Evolutionary conservation across 331 rosid genomes (phyloP), one percentile per base, ranked within the genome.

Genomic region (Acacia pycnantha): DNA sequence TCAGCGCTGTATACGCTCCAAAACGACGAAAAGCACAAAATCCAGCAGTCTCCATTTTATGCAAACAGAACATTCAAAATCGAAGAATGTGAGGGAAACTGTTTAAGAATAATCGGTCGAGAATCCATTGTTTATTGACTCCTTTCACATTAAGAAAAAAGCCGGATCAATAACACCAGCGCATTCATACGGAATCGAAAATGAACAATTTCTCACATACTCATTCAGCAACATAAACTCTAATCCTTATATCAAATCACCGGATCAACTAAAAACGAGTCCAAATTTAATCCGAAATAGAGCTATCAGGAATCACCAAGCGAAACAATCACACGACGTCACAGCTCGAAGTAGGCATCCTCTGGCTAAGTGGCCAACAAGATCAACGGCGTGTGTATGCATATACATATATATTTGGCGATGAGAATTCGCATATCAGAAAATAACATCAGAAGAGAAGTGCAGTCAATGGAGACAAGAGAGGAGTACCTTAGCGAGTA

Each of bases 401-500:
- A 3, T 2, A 21, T 19, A 54, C 12, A 54, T 54, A 0, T 21
- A 8, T 8, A n/a, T 6, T 16, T 27, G 0, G 27, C 15, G 11
- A 77, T 11, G 47, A 26, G 65, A 35, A 73, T 33, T 46, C 16
- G 4, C 71, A 13, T 27, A 44, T 18, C 26, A 27, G 77, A 71
- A 74, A 8, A 13, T 5, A 11, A 29, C 6, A 50, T 50, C 19
- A 43, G 50, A 16, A 0, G 4, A 19, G 56, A 14, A 31, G 54
- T 3, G 27, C 3, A 53, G 13, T 16, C 6, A 31, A 18, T n/a
- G 53, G 69, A 6, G 50, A 68, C 37, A 35, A n/a, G 35, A 35
- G 70, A 24, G 37, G 76, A 40, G 65, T 61, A 87, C 92, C 94
- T 76, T 87, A 83, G 59, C 65, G 78, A 70, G 84, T 65, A 65